Base-by-base conservation (phyloP, 2,329 filamentous ascomycete genomes). In the Chrysoporthe deuterocubensis region DNA sequence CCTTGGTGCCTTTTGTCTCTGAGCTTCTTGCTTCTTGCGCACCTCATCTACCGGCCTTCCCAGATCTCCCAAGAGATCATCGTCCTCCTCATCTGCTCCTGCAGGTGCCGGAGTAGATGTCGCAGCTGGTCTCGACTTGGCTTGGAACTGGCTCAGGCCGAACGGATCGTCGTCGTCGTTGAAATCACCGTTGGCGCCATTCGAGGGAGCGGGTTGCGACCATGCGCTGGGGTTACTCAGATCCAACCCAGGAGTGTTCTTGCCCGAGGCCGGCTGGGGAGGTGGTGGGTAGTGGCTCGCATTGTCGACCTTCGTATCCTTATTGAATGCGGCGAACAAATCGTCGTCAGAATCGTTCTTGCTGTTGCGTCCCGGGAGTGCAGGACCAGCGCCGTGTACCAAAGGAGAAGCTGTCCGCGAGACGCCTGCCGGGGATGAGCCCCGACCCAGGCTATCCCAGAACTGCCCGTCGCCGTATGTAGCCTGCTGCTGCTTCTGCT, bases 81-180 rank as follows among this genome's bases (percentile, higher is more conserved):
- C 86, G 60, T 90, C 87, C 42, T 89, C 87, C n/a, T 78, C 78
- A 0, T 72, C 66, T 71, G 70, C 61, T 62, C 62, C 26, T 71
- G 74, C 9, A 69, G 73, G 37, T 76, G 74, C 32, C 71, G 76
- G 72, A 32, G 76, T 70, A 4, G 76, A 67, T 42, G 73, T 57
- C 65, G 71, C 42, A 63, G 70, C 64, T 1, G 71, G 64, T 8
- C 44, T 65, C 1, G 70, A 4, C 72, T 81, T 79, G 75, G 77
- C 79, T 71, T 87, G 86, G 74, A 93, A 77, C 71, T 90, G 83
- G 68, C 84, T 90, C 46, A 97, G 81, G 0, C 93, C 95, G 76
- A 98, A 97, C 1, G 94, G 93, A 75, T 97, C 93, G 75, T 97
- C 93, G 73, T 97, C 92, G 67, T 95, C 90, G 42, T 87, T 83